phyloP scores from a whole-genome alignment of 352 stramenopile species.

The Phytophthora tentaculata region DNA sequence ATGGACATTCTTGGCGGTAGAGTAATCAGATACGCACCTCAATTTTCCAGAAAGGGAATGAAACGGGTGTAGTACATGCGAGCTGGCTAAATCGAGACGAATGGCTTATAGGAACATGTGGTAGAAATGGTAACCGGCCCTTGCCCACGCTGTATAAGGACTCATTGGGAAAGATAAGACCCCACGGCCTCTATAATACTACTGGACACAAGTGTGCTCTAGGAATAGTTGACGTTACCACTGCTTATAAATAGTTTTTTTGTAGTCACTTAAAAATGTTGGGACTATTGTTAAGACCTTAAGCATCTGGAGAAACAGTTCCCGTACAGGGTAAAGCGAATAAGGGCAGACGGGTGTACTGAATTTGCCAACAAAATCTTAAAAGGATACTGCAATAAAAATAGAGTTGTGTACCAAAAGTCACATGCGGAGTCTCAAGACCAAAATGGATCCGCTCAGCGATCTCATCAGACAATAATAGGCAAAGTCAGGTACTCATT shows the following conservation, averaged over 20 bases:
- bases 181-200: constrained; percentile 5
- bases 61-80: background rate
- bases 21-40: background rate
- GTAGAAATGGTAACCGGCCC: background rate
- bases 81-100: background rate
- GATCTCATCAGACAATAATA: constrained; percentile 1
- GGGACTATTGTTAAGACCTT: background rate
- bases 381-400: no score
- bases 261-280: constrained; percentile 14
- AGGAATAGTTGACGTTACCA: no score
- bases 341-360: constrained; percentile 17
- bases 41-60: background rate
- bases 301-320: background rate
- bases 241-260: constrained; percentile 25
- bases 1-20: background rate
- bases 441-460: constrained; percentile 1
- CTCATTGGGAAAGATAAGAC: background rate
- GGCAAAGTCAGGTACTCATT: background rate
- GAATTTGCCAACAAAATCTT: no score
- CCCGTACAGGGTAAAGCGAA: background rate
- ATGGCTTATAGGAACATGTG: background rate
- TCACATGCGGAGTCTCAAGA: constrained; percentile 3
- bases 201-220: no score
- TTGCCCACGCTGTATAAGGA: background rate
- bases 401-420: background rate